These are phyloP conservation scores for Endocalyx cinctus DNA, from an alignment of 2,329 filamentous ascomycete genomes.

Conservation along the genomic window DNA sequence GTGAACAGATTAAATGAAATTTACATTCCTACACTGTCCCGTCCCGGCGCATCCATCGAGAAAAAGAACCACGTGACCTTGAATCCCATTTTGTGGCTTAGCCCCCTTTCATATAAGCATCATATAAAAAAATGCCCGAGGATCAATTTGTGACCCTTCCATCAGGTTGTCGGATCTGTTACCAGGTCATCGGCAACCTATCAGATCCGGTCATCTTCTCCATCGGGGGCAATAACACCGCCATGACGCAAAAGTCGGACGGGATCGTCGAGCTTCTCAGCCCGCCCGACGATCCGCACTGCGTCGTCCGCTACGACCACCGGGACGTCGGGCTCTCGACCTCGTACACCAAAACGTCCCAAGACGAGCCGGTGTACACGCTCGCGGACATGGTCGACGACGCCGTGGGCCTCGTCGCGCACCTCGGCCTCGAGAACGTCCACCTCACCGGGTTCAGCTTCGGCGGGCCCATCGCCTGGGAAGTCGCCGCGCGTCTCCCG, in stretches of 20 bases:
- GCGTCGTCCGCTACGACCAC: slow-evolving; percentile 8
- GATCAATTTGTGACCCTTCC: slow-evolving; percentile 23
- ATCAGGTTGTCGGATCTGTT: slow-evolving; percentile 23
- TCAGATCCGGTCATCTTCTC: slow-evolving; percentile 18
- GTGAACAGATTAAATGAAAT: too few relatives aligned
- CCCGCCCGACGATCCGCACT: slow-evolving; percentile 4
- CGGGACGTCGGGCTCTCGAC: slow-evolving; percentile 9
- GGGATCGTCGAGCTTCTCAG: slow-evolving; percentile 16
- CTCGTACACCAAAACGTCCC: slow-evolving; percentile 15
- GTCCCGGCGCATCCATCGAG: too few relatives aligned
- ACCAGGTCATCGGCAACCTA: slow-evolving; percentile 21
- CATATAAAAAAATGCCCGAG: slow-evolving; percentile 4
- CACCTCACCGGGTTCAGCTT: slow-evolving; percentile 23
- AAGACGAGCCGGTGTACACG: slow-evolving; percentile 14
- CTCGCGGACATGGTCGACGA: slow-evolving; percentile 23
- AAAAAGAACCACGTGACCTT: too few relatives aligned
- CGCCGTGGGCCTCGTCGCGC: slow-evolving; percentile 21
- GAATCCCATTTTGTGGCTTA: too few relatives aligned
- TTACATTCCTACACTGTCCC: too few relatives aligned
- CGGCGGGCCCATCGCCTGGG: slow-evolving; percentile 21
- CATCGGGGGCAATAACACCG: slow-evolving; percentile 8
- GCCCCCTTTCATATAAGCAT: too few relatives aligned
- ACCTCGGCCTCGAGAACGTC: slow-evolving; percentile 17
- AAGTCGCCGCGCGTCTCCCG: slow-evolving; percentile 14
- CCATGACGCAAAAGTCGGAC: slow-evolving; percentile 22